phyloP scores from a whole-genome alignment of 208 protist genomes.

The Tritrichomonas foetus region DNA sequence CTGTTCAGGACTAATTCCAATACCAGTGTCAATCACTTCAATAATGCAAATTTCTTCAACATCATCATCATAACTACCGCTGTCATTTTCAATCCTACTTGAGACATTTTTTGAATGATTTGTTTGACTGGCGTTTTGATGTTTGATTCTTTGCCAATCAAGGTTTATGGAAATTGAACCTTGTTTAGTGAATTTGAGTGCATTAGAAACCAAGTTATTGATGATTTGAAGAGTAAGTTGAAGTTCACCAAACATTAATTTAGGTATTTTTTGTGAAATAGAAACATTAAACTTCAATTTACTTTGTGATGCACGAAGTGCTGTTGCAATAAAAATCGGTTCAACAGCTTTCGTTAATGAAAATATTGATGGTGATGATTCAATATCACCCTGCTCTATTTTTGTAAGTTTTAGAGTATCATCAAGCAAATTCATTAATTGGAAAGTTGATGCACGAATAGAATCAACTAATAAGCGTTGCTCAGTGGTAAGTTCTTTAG shows the following conservation, averaged over 20 bases:
- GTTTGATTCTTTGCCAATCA: too few species aligned
- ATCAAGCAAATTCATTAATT: background rate
- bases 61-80: background rate
- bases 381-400: constrained; percentile 22
- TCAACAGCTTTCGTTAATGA: background rate
- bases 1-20: constrained; percentile 56
- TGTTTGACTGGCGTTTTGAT: background rate
- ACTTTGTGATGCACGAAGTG: background rate
- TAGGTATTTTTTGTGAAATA: background rate
- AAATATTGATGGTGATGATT: background rate
- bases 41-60: background rate
- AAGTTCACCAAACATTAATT: constrained; percentile 48
- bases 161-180: background rate
- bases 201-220: constrained; percentile 56
- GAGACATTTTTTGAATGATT: background rate
- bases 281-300: background rate
- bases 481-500: background rate
- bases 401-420: background rate
- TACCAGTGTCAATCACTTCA: constrained; percentile 54
- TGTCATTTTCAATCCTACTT: background rate
- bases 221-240: constrained; percentile 54
- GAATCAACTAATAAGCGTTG: background rate
- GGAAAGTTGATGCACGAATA: background rate
- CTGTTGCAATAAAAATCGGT: background rate
- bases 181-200: constrained; percentile 57